Evolutionary conservation across 208 protist genomes (phyloP).

Genomic region (Blechomonas ayalai): DNA sequence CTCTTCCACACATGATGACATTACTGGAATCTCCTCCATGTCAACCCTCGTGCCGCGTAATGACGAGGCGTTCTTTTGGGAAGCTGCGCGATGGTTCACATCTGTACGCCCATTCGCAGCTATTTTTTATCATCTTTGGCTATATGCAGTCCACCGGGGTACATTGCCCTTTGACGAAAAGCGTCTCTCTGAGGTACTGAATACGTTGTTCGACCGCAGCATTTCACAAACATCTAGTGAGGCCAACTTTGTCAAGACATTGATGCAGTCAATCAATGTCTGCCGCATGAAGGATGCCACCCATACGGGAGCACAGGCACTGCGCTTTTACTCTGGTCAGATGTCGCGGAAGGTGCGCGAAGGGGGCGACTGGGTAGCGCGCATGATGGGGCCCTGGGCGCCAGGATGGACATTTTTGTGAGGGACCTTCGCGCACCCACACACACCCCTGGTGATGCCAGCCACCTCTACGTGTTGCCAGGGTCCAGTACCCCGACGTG

Average conservation of each 20-base stretch:
- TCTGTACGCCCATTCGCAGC: slow-evolving; percentile 42
- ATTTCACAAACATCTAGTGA: slow-evolving; percentile 19
- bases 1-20: neutral
- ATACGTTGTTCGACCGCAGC: slow-evolving; percentile 40
- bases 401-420: too few relatives aligned
- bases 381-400: slow-evolving; percentile 17
- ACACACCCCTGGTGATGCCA: too few relatives aligned
- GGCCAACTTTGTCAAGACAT: slow-evolving; percentile 29
- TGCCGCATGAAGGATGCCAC: slow-evolving; percentile 40
- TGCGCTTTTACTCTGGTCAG: slow-evolving; percentile 24
- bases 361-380: slow-evolving; percentile 15
- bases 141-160: slow-evolving; percentile 40
- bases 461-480: too few relatives aligned
- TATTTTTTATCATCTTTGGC: slow-evolving; percentile 54
- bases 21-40: neutral
- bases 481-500: too few relatives aligned
- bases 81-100: slow-evolving; percentile 65
- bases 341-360: slow-evolving; percentile 18
- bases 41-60: neutral
- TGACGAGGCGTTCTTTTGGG: slow-evolving; percentile 41
- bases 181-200: slow-evolving; percentile 26
- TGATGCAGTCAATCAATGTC: slow-evolving; percentile 41
- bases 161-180: slow-evolving; percentile 19
- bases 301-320: slow-evolving; percentile 15
- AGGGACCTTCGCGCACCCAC: too few relatives aligned